phyloP scores from a whole-genome alignment of 2,329 filamentous ascomycete species.

The Shiraia sp. region DNA sequence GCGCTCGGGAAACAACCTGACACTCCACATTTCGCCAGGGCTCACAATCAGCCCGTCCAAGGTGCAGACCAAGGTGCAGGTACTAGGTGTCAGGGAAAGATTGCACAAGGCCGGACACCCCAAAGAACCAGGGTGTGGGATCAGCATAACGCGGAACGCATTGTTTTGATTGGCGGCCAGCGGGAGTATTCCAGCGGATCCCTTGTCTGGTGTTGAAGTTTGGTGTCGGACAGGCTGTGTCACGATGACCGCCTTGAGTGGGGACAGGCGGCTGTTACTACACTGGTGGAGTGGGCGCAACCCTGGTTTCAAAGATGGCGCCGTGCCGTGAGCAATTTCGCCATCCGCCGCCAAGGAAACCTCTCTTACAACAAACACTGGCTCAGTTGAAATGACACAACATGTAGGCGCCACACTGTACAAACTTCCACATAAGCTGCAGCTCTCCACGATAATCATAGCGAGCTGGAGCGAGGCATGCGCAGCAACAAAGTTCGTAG shows the following conservation, averaged over 20 bases:
- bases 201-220: slow-evolving; percentile 28
- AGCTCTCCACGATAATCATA: slow-evolving; percentile 12
- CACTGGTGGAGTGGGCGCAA: slow-evolving; percentile 25
- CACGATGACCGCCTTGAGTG: slow-evolving; percentile 16
- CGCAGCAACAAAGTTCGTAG: slow-evolving; percentile 1
- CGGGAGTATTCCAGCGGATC: slow-evolving; percentile 26
- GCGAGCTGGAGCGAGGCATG: slow-evolving; percentile 4
- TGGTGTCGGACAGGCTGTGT: slow-evolving; percentile 17
- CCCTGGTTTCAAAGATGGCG: slow-evolving; percentile 30
- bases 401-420: slow-evolving; percentile 10
- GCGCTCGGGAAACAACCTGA: slow-evolving; percentile 27
- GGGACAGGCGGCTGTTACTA: slow-evolving; percentile 30
- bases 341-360: slow-evolving; percentile 29
- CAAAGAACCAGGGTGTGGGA: slow-evolving; percentile 19
- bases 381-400: slow-evolving; percentile 22
- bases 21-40: slow-evolving; percentile 23
- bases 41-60: slow-evolving; percentile 30
- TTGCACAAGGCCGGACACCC: slow-evolving; percentile 35
- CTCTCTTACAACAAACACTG: slow-evolving; percentile 23
- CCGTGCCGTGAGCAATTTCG: slow-evolving; percentile 36
- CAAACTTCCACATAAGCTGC: slow-evolving; percentile 4
- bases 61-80: slow-evolving; percentile 8
- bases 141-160: slow-evolving; percentile 8
- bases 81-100: slow-evolving; percentile 40
- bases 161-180: slow-evolving; percentile 28